A percentile compares a stretch with the other conserved stretches of the same genome.
These are phyloP conservation scores for Pseudozyma flocculosa DNA, from an alignment of 1,284 basidiomycete genomes.

Conservation along the genomic window DNA sequence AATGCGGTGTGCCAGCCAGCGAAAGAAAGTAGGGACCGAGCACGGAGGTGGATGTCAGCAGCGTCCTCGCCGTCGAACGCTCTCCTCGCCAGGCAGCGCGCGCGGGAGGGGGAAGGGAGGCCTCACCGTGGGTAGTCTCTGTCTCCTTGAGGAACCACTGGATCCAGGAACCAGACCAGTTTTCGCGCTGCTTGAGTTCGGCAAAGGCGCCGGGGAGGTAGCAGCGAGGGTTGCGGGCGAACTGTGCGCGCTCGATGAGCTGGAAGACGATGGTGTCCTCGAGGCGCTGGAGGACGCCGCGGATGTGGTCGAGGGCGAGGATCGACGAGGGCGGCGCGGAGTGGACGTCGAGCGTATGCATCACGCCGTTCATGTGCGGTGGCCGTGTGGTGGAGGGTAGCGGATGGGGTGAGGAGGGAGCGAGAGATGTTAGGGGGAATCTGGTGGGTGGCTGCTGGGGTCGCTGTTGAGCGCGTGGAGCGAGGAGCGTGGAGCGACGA, in stretches of 20 bases:
- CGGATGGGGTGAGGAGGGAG: not conserved
- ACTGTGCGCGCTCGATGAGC: constrained; percentile 90
- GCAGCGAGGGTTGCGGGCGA: constrained; percentile 87
- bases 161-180: constrained; percentile 84
- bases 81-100: too few species aligned
- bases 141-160: constrained; percentile 97
- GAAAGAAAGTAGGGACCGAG: not conserved
- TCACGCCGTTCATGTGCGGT: not conserved
- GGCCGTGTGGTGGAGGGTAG: not conserved
- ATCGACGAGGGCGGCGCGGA: constrained; percentile 58
- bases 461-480: too few species aligned
- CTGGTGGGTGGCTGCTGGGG: too few species aligned
- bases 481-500: too few species aligned
- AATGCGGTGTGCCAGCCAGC: not conserved
- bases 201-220: constrained; percentile 79
- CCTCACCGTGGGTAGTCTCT: constrained; percentile 86
- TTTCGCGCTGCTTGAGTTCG: constrained; percentile 65
- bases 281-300: constrained; percentile 80
- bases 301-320: constrained; percentile 79
- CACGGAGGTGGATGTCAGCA: too few species aligned
- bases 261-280: constrained; percentile 99
- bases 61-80: too few species aligned
- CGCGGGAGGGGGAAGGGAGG: too few species aligned
- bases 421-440: too few species aligned
- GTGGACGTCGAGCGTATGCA: constrained; percentile 47